Conservation (phyloP, 768 basidiomycete species). For the Naganishia vishniacii region DNA sequence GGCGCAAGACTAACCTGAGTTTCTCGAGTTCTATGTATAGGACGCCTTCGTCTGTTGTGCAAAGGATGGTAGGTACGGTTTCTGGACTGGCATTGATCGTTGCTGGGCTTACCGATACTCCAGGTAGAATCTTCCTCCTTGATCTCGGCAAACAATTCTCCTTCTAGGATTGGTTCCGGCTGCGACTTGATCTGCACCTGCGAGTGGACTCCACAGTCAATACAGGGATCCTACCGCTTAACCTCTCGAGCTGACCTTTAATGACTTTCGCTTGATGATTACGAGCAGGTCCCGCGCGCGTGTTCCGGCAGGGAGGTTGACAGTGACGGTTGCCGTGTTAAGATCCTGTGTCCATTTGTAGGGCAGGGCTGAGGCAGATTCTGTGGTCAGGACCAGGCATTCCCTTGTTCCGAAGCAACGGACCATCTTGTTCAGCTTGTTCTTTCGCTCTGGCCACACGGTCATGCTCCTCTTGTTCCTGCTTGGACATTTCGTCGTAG, state of each 20-base stretch:
- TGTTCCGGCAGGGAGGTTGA: slow-evolving; percentile 83
- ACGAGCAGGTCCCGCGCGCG: slow-evolving; percentile 69
- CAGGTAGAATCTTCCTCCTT: slow-evolving; percentile 96
- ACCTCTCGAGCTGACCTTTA: slow-evolving; percentile 59
- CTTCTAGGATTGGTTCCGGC: slow-evolving; percentile 70
- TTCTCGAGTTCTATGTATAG: slow-evolving; percentile 47
- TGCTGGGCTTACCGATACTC: slow-evolving; percentile 76
- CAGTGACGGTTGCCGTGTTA: slow-evolving; percentile 71
- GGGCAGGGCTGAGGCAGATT: slow-evolving; percentile 62
- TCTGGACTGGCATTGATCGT: too few relatives aligned
- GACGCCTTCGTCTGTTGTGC: slow-evolving; percentile 37
- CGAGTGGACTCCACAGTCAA: background rate
- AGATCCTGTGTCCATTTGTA: slow-evolving; percentile 89
- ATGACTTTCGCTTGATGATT: slow-evolving; percentile 70
- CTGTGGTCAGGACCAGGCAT: background rate
- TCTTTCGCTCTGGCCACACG: slow-evolving; percentile 63
- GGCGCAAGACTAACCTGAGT: slow-evolving; percentile 34
- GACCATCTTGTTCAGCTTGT: slow-evolving; percentile 76
- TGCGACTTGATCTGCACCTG: slow-evolving; percentile 63
- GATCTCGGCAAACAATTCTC: slow-evolving; percentile 86
- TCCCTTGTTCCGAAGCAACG: too few relatives aligned
- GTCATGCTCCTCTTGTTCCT: slow-evolving; percentile 70
- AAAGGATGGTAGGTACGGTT: background rate
- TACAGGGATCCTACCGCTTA: background rate
- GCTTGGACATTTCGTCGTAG: slow-evolving; percentile 69